Base-by-base conservation (phyloP, 2,329 filamentous ascomycete species). In the Nothopassalora personata region DNA sequence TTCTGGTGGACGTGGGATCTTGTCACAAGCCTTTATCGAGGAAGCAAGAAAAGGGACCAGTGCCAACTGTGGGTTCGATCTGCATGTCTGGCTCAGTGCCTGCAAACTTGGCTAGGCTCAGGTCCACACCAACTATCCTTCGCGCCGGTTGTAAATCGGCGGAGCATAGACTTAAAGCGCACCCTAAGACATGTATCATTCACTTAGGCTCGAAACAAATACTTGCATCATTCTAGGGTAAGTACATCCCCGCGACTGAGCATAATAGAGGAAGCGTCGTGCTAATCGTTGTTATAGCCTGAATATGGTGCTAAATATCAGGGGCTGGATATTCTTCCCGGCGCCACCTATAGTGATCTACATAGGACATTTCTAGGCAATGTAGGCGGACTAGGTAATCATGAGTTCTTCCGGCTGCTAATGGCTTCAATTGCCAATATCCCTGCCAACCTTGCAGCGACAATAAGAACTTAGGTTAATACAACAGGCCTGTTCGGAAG, bases 231-330 rank as follows among this genome's bases (percentile, higher is more conserved):
- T 53, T 27, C 50, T 31, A 46, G 15, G 43, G 43, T 46, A 46
- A 46, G 43, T 33, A 33, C 6, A 33, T 33, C 31, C 31, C 31
- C 5, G 31, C 31, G 31, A 33, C 31, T 10, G 31, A 33, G 6
- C 31, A 33, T 33, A 10, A 33, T 10, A 33, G 31, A 33, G 31
- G 31, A 33, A 33, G 31, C 31, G 31, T 33, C 31, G 6, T 33
- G 31, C 31, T 33, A 33, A 33, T 5, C 31, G 31, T 33, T 33
- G 31, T 15, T 5, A 23, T n/a, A 53, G 50, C 33, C 34, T 53
- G 33, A 39, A 53, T n/a, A 53, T 53, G 50, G 50, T 53, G 5
- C n/a, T 53, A 13, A 53, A 15, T 53, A 53, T 28, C 50, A 53
- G 18, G 50, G 39, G 18, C 50, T 53, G 3, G 50, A 53, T 27